Evolutionary conservation across 305 asterid species (phyloP), one percentile per base, ranked within the genome.

Genomic region (Fraxinus floribunda): DNA sequence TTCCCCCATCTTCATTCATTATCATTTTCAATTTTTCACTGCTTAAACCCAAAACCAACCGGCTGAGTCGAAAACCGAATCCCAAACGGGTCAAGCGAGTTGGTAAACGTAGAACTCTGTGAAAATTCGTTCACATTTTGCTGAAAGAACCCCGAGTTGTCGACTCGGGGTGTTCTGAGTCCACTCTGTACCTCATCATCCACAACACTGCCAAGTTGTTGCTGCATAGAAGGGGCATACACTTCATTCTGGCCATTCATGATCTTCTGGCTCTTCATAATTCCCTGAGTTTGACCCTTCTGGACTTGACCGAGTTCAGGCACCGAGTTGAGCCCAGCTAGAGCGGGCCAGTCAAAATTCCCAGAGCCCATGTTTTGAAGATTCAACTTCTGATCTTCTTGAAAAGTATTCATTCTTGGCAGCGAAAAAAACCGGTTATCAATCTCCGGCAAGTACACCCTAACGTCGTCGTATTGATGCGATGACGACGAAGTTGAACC

Each of bases 161-260:
- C 80, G 60, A 82, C 81, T 64, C 84, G 89, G 32, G 82, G 80
- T 49, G 71, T 80, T 44, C 76, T 84, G 16, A 62, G 8, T 3
- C 88, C 83, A 46, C 88, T 84, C 11, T 85, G 84, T 0, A 85
- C 86, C 80, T 89, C 91, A 34, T 89, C 86, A 8, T 85, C 90
- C 13, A 20, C 15, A 24, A 55, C 74, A 44, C 79, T 88, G 76
- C 80, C 18, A 49, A 80, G 76, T n/a, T 80, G 81, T 8, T 79
- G 82, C 44, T 78, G 83, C 44, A 85, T 80, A 6, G 87, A 24
- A 9, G 85, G 81, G 66, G 36, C 81, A 7, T 64, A 85, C n/a
- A 79, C 39, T 15, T 79, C 85, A 9, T 70, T 81, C 5, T 64
- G 79, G 29, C 6, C 35, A 24, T 73, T 60, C 79, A 26, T 71